Base-by-base conservation (phyloP, 208 protist genomes). In the Lotmaria passim region DNA sequence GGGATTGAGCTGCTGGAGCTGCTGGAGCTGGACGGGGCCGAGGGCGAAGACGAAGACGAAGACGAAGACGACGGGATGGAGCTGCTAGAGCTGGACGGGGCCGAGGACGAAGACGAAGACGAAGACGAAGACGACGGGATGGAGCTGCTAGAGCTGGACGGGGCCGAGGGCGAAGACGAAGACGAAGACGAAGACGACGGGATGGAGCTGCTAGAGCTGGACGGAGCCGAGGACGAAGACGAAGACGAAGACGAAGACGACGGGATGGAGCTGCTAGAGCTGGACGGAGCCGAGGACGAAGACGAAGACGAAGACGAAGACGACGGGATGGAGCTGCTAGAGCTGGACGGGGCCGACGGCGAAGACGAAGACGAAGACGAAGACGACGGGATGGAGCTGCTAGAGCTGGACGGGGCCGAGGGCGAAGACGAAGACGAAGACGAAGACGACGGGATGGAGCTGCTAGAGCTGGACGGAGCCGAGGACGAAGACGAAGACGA, bases 41-140 rank as follows among this genome's bases (percentile, higher is more conserved):
- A 53, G 19, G 59, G 53, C 24, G 59, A 65, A 7, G 44, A 53
- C 26, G 58, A 38, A 3, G 44, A 51, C 57, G n/a, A 50, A 7
- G 44, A 50, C 44, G 44, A 14, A 34, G 14, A 30, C 0, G 33
- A 2, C 41, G 24, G 17, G 11, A 23, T 4, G 24, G 33, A 8
- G 26, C 30, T 41, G 34, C 19, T 7, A 5, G 38, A 60, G 47
- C 34, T 56, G 34, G 24, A 38, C 0, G 33, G 24, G 50, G 14
- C 24, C n/a, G n/a, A n/a, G 23, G 57, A 30, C 14, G 57, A 3
- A 0, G 15, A 10, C 23, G 52, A 55, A 2, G 50, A 47, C 15
- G 38, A 61, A 12, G 53, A 70, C 12, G 53, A 62, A 2, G 43
- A 60, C 17, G 63, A 48, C n/a, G 60, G 38, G 19, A 4, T 56